phyloP scores from a whole-genome alignment of 257 asterid species.

The Nicotiana benthamiana region DNA sequence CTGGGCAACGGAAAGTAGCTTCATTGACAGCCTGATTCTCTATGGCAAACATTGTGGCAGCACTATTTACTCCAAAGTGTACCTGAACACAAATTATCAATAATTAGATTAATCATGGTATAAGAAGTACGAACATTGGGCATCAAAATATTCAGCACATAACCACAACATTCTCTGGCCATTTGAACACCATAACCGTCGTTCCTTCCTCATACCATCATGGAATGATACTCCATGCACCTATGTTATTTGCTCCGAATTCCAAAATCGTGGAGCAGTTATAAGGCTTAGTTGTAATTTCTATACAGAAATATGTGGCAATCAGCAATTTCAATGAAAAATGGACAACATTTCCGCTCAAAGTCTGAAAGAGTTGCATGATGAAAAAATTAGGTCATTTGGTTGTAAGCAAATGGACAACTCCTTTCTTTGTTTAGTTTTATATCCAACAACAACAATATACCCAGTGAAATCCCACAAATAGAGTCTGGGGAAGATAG shows the following conservation, averaged over 20 bases:
- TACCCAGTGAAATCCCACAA: too few species aligned
- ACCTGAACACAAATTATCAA: slow-evolving; percentile 38
- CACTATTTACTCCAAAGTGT: slow-evolving; percentile 97
- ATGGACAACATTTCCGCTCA: not conserved
- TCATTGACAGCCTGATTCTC: slow-evolving; percentile 90
- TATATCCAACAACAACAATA: not conserved
- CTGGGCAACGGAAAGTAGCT: slow-evolving; percentile 98
- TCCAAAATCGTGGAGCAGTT: not conserved
- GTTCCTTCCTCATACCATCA: not conserved
- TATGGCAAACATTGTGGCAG: slow-evolving; percentile 86
- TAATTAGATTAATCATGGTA: slow-evolving; percentile 12
- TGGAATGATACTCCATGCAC: not conserved
- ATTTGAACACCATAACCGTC: not conserved
- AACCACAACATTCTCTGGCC: not conserved
- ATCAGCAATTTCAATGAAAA: not conserved
- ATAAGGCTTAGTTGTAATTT: not conserved
- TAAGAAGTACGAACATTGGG: not conserved
- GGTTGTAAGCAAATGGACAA: not conserved
- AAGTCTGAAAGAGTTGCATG: not conserved
- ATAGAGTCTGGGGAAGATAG: too few species aligned
- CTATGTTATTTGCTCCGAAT: not conserved
- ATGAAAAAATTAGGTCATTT: not conserved
- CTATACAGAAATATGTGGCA: not conserved
- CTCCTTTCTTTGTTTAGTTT: not conserved
- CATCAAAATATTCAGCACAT: not conserved